phyloP scores from a whole-genome alignment of 2,329 filamentous ascomycete genomes.

The Seiridium unicorne region DNA sequence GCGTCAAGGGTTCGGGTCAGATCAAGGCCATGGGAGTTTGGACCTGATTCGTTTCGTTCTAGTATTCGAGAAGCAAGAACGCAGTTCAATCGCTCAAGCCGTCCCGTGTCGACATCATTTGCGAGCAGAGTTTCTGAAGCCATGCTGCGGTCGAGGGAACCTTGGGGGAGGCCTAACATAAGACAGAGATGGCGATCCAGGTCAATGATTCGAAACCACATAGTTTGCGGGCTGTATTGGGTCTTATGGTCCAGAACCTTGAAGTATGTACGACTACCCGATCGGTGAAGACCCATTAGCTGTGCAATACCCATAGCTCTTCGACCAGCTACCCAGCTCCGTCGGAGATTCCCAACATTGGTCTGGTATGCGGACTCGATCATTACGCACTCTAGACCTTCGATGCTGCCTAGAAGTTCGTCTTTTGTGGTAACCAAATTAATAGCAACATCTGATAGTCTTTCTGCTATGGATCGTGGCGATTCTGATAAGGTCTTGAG shows the following conservation, averaged over 20 bases:
- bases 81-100: background rate
- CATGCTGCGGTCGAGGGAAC: slow-evolving; percentile 22
- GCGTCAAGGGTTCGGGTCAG: background rate
- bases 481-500: slow-evolving; percentile 10
- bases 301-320: slow-evolving; percentile 44
- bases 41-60: background rate
- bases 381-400: slow-evolving; percentile 50
- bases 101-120: slow-evolving; percentile 17
- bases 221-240: slow-evolving; percentile 9
- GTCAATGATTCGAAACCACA: slow-evolving; percentile 46
- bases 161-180: slow-evolving; percentile 44
- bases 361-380: slow-evolving; percentile 44
- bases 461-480: slow-evolving; percentile 19
- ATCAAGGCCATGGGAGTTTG: background rate
- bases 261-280: slow-evolving; percentile 12
- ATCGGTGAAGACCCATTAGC: slow-evolving; percentile 32
- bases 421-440: slow-evolving; percentile 43
- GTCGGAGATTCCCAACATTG: slow-evolving; percentile 44
- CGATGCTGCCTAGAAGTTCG: slow-evolving; percentile 40
- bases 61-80: background rate
- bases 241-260: slow-evolving; percentile 9
- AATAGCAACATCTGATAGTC: slow-evolving; percentile 15
- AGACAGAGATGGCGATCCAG: slow-evolving; percentile 47
- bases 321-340: slow-evolving; percentile 43
- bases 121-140: slow-evolving; percentile 22